phyloP scores from a whole-genome alignment of 148 eudicot genomes.

The Heliosperma pusillum region DNA sequence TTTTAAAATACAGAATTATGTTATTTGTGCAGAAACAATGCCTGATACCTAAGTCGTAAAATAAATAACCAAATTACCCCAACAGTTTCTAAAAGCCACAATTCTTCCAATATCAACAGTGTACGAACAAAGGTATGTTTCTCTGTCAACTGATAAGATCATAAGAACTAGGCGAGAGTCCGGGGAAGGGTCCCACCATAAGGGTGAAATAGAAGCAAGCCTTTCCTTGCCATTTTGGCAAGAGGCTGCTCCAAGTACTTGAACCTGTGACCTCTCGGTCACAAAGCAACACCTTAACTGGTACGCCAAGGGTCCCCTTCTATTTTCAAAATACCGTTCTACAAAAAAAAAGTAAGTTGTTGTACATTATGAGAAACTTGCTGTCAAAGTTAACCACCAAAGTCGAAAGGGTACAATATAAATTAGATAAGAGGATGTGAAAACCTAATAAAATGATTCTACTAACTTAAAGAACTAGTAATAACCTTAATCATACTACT shows the following conservation, averaged over 20 bases:
- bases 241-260: no score
- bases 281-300: no score
- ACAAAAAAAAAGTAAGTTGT: not conserved
- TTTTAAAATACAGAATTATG: not conserved
- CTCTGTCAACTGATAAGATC: no score
- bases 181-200: no score
- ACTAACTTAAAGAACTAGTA: not conserved
- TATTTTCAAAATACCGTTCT: not conserved
- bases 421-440: no score
- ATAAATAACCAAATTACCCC: not conserved
- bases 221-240: no score
- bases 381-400: not conserved
- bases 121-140: not conserved
- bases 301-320: no score
- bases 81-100: not conserved
- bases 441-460: no score
- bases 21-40: not conserved
- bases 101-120: not conserved
- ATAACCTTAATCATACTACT: not conserved
- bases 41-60: not conserved
- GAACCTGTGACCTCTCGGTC: no score
- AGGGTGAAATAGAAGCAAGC: no score
- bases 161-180: no score
- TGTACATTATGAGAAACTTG: not conserved
- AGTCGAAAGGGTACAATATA: not conserved